Evolutionary conservation across 2,329 filamentous ascomycete genomes (phyloP), one percentile per base, ranked within the genome.

Genomic region (Clarireedia homoeocarpa): DNA sequence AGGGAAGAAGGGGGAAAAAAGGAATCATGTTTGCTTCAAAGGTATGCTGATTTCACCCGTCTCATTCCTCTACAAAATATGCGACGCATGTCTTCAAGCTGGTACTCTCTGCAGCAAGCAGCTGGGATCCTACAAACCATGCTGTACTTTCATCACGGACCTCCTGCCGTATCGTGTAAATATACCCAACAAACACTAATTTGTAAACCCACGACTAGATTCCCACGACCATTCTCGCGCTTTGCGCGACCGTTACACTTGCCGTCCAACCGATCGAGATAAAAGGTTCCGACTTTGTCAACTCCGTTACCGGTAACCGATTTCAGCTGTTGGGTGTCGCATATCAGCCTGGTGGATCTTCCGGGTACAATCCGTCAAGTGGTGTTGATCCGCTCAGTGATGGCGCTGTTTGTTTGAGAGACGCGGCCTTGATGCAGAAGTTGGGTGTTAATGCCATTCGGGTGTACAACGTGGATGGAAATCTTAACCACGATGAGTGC

Each of bases 251-350:
- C 30, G 69, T 78, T 42, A 79, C 76, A 51, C 72, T 74, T 52
- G 83, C 83, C 52, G 80, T 86, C 51, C 75, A 75, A 58, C 71
- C 81, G 9, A 76, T 86, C 51, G 74, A 77, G 58, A 75, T 84
- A 59, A 66, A 79, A 57, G 81, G 80, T 62, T 75, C 74, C 58
- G 73, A 82, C 66, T 84, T 86, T 58, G 74, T 85, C 69, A 82
- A 85, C 70, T 73, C 78, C 44, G 71, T 72, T 57, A 80, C 76
- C 23, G 80, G 81, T 58, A 74, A 81, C 65, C 78, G 77, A 59
- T 85, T 86, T 71, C 81, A 86, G 72, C 76, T 88, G 58, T 77
- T 85, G 51, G 84, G 84, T 63, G 77, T 84, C 63, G 84, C 83
- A 67, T 88, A 87, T 72, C 84, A 87, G 69, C 84, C 84, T 45